A percentile compares a stretch with the other conserved stretches of the same genome.
Evolutionary conservation across 441 rosid species (phyloP).

Genomic region (Jatropha multifida): DNA sequence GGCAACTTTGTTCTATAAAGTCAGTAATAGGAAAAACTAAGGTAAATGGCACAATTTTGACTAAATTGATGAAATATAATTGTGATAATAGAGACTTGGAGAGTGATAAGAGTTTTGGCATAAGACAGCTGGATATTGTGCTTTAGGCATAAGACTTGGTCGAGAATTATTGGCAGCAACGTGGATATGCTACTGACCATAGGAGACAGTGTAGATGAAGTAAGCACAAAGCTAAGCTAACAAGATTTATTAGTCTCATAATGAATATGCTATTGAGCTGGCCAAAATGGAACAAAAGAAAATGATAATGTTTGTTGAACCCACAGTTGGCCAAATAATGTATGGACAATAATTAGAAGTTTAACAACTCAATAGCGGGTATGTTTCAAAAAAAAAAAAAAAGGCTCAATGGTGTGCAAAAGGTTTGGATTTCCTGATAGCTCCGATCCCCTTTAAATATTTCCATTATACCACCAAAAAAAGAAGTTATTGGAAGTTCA

Average conservation of each 20-base stretch:
- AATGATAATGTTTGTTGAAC: slow-evolving; percentile 4
- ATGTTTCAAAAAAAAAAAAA: too few relatives aligned
- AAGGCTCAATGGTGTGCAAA: too few relatives aligned
- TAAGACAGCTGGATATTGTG: slow-evolving; percentile 6
- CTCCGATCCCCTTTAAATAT: too few relatives aligned
- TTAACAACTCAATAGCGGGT: background rate
- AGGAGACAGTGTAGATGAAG: slow-evolving; percentile 6
- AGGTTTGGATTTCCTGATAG: too few relatives aligned
- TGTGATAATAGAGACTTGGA: background rate
- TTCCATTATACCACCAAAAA: too few relatives aligned
- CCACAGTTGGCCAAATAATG: background rate
- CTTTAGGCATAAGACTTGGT: slow-evolving; percentile 5
- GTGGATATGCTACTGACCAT: slow-evolving; percentile 7
- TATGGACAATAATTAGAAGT: background rate
- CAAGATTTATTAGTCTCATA: background rate
- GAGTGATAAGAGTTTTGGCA: background rate
- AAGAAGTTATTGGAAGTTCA: too few relatives aligned
- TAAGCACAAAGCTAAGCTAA: slow-evolving; percentile 5
- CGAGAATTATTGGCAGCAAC: slow-evolving; percentile 2
- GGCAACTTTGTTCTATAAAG: background rate
- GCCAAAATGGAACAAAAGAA: background rate
- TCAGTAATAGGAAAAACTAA: background rate
- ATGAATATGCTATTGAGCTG: slow-evolving; percentile 11
- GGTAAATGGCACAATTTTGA: background rate
- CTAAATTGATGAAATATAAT: background rate